Evolutionary conservation across 2,329 filamentous ascomycete genomes (phyloP), one percentile per base, ranked within the genome.

Genomic region (Colletotrichum tabaci): DNA sequence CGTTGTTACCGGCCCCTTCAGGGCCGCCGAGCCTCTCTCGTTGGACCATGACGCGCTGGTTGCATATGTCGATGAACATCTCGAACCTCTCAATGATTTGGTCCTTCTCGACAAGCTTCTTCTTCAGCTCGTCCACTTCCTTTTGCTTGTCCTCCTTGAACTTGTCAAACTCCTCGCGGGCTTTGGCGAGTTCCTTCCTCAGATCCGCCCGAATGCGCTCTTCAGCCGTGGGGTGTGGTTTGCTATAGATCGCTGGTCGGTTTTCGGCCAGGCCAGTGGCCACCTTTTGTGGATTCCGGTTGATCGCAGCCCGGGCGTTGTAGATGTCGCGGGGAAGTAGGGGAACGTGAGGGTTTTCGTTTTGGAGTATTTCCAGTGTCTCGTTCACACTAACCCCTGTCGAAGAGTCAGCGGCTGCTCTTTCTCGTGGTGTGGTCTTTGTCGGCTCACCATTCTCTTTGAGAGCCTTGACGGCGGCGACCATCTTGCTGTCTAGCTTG

Each of bases 41-140:
- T 78, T 90, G 88, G 64, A 91, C 84, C 84, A 92, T 92, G 73
- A 92, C 90, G 61, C 90, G 83, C 77, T 91, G 86, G 75, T 92
- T 92, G 78, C 90, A 92, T 66, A 92, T 91, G 79, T 92, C 90
- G 76, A 92, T 91, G 65, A 92, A 92, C 87, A 90, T 90, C 80
- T 92, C 90, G 75, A 91, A 92, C 77, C 88, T 90, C 72, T 86
- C 80, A 66, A 92, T 92, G 71, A 88, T 85, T 76, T 87, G 85
- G 72, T 91, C 88, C 79, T 91, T 91, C 71, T 92, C 89, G 50
- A 86, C 87, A 18, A 95, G 79, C 76, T 90, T 85, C 66, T 85
- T 83, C 75, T 89, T 89, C 67, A 92, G 80, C 1, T 85, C 84
- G 18, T 88, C 88, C 52, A 92, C 86, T 76, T 90, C 87, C 68